phyloP scores from a whole-genome alignment of 352 stramenopile genomes.

The Phytophthora podocarpi region DNA sequence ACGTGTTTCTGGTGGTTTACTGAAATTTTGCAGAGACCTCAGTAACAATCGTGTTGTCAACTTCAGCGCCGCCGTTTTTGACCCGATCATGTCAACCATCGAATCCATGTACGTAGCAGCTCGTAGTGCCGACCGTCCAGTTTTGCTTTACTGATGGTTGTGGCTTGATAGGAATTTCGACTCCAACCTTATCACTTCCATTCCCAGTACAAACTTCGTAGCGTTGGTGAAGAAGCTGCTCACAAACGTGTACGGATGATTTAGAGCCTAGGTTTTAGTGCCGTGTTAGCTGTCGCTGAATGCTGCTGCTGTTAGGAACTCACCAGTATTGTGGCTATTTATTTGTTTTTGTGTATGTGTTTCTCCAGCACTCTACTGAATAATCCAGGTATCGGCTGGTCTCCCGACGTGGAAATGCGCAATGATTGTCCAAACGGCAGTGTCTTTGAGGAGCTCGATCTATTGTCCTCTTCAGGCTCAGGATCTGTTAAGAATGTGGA shows the following conservation, averaged over 20 bases:
- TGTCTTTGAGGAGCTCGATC: conserved; percentile 47
- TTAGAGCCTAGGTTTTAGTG: not conserved
- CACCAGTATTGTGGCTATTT: not conserved
- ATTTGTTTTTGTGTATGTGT: not conserved
- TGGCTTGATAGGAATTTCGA: conserved; percentile 49
- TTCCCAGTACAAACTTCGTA: conserved; percentile 61
- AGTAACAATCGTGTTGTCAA: conserved; percentile 63
- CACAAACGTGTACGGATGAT: conserved; percentile 53
- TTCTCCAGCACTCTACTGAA: conserved; percentile 43
- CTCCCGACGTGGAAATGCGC: conserved; percentile 34
- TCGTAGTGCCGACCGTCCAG: not conserved
- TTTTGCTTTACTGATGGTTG: not conserved
- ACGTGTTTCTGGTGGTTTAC: too few species aligned
- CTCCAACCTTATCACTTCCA: conserved; percentile 62
- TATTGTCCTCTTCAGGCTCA: conserved; percentile 16
- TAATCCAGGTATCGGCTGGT: conserved; percentile 60
- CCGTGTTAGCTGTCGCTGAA: not conserved
- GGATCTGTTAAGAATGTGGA: conserved; percentile 13
- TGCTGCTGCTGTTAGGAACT: not conserved
- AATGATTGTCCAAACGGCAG: conserved; percentile 61
- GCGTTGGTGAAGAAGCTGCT: conserved; percentile 44
- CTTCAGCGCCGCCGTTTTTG: conserved; percentile 57
- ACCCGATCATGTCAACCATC: conserved; percentile 51
- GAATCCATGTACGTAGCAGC: conserved; percentile 61
- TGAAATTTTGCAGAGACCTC: conserved; percentile 43